A percentile compares a stretch with the other conserved stretches of the same genome.
These are phyloP conservation scores for Rhizophora mangle DNA, from an alignment of 345 rosid genomes.

Conservation along the genomic window DNA sequence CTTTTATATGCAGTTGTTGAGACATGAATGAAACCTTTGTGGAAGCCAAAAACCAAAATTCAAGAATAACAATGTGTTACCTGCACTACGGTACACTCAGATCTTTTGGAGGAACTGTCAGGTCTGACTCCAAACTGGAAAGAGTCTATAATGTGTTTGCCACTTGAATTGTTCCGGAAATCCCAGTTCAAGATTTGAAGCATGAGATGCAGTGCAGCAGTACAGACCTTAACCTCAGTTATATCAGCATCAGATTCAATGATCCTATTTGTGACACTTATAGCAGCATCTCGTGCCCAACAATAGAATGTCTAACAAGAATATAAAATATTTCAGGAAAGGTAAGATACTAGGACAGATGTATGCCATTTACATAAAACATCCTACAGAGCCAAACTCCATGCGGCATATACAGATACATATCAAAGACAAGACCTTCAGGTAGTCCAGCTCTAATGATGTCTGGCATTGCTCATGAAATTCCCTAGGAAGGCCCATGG, in stretches of 20 bases:
- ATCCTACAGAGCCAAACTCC: not conserved
- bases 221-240: conserved; percentile 88
- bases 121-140: conserved; percentile 58
- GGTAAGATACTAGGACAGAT: conserved; percentile 6
- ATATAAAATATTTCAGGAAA: conserved; percentile 7
- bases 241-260: conserved; percentile 53
- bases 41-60: conserved; percentile 10
- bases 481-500: conserved; percentile 96
- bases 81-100: conserved; percentile 78
- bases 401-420: conserved; percentile 12
- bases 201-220: conserved; percentile 79
- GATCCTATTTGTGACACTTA: conserved; percentile 65
- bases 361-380: conserved; percentile 16
- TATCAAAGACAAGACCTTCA: conserved; percentile 56
- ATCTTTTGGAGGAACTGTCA: conserved; percentile 49
- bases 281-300: conserved; percentile 88
- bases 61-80: conserved; percentile 35
- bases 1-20: not conserved
- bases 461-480: conserved; percentile 84
- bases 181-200: conserved; percentile 95
- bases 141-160: conserved; percentile 46
- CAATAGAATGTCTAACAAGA: conserved; percentile 66
- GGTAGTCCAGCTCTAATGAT: conserved; percentile 69
- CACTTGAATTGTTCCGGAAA: conserved; percentile 48
- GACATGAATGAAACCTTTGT: not conserved